Evolutionary conservation across 371 early-diverging fungal genomes (phyloP).

Genomic region (Nematocida ausubeli): DNA sequence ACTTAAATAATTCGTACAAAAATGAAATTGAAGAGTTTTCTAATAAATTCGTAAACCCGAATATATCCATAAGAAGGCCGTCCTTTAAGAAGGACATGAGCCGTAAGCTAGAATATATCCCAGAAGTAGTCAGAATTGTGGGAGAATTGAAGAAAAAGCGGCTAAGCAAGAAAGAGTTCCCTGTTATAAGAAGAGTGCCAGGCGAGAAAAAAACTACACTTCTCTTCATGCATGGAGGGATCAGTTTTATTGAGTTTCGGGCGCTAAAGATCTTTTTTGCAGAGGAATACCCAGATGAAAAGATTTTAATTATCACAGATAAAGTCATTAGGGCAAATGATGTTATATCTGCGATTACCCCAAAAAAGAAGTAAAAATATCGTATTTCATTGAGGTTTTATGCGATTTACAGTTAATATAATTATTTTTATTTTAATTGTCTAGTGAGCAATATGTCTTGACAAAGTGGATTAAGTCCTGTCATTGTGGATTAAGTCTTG

Average conservation of each 20-base stretch:
- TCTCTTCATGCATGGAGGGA: slow-evolving; percentile 62
- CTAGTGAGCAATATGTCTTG: too few species aligned
- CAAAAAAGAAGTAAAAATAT: too few species aligned
- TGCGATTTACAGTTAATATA: too few species aligned
- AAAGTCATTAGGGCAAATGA: slow-evolving; percentile 5
- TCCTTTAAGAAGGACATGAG: slow-evolving; percentile 16
- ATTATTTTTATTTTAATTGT: too few species aligned
- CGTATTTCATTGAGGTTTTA: too few species aligned
- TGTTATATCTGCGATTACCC: slow-evolving; percentile 6
- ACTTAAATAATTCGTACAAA: slow-evolving; percentile 1
- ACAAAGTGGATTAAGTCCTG: too few species aligned
- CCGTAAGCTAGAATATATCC: slow-evolving; percentile 62
- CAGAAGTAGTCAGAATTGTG: slow-evolving; percentile 56
- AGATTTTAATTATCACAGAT: slow-evolving; percentile 32
- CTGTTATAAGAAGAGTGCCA: slow-evolving; percentile 3
- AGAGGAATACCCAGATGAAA: slow-evolving; percentile 8
- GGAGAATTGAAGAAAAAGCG: slow-evolving; percentile 46
- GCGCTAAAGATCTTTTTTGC: slow-evolving; percentile 19
- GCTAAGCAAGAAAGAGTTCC: slow-evolving; percentile 46
- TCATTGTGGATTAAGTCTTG: too few species aligned
- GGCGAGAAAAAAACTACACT: slow-evolving; percentile 48
- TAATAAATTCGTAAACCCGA: slow-evolving; percentile 15
- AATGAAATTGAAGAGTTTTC: slow-evolving; percentile 51
- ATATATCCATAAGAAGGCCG: neutral
- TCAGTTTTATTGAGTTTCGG: slow-evolving; percentile 64